Evolutionary conservation across 345 rosid species (phyloP).

Genomic region (Aurinia saxatilis): DNA sequence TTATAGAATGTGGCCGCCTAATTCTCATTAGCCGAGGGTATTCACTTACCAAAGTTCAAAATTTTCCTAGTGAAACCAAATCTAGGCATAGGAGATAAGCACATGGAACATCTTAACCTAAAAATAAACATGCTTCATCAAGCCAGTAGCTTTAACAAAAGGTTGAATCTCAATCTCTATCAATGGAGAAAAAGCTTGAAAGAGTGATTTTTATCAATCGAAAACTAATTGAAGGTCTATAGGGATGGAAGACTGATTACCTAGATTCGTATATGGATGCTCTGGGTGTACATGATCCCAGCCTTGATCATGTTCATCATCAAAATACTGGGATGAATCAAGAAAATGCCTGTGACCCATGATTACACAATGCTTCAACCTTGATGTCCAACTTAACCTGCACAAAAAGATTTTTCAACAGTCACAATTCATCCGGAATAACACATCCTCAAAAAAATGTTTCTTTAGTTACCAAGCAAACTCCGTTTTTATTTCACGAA

Average conservation of each 20-base stretch:
- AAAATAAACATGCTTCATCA: constrained; percentile 7
- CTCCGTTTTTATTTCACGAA: background rate
- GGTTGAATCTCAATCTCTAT: background rate
- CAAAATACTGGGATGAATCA: constrained; percentile 45
- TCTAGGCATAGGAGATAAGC: background rate
- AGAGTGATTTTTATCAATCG: background rate
- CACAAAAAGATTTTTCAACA: constrained; percentile 15
- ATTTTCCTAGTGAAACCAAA: constrained; percentile 2
- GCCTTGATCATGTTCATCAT: constrained; percentile 53
- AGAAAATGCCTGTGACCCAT: constrained; percentile 73
- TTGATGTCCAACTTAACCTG: constrained; percentile 36
- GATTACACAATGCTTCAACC: constrained; percentile 6
- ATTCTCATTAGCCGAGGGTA: background rate
- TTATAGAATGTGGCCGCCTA: background rate
- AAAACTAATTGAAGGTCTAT: background rate
- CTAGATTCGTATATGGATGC: constrained; percentile 42
- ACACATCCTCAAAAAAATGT: background rate
- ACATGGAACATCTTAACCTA: background rate
- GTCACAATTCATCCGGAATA: constrained; percentile 2
- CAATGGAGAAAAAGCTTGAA: background rate
- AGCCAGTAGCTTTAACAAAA: constrained; percentile 7
- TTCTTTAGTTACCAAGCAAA: background rate
- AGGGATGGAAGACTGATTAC: constrained; percentile 29
- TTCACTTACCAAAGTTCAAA: constrained; percentile 1
- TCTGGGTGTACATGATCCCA: constrained; percentile 62